Evolutionary conservation across 306 rosid genomes (phyloP), one percentile per base, ranked within the genome.

Genomic region (Adenanthera pavonina): DNA sequence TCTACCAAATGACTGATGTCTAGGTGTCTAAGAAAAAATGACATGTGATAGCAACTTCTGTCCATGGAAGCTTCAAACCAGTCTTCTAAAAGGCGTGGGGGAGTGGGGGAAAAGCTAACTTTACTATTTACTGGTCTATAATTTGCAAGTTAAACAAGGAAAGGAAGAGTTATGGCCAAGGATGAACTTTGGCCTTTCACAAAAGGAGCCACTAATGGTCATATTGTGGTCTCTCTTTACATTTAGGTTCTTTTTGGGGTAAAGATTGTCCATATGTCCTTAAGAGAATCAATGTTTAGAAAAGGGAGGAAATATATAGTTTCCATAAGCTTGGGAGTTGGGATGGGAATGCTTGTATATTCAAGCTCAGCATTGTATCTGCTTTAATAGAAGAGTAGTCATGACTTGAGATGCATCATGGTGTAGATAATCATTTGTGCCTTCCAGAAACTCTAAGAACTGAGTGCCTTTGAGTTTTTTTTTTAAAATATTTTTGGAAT

Each of bases 131-230:
- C 7, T 9, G n/a, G 20, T 67, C 52, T 54, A 30, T 3, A 36
- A 43, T 60, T 59, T 80, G 71, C 54, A 69, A 69, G 74, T 65
- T 53, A 56, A 65, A 80, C 74, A 76, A 47, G 51, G 36, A 62
- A 51, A 80, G 66, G 66, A 56, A 76, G 16, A 69, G 40, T 57
- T 14, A 41, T 67, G 53, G 70, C 57, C 74, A 47, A 17, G 25
- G 81, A 59, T 10, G 30, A 53, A 70, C 76, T 41, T 44, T 16
- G 54, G 41, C 40, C 60, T 41, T 53, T 43, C 6, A 51, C n/a
- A 17, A 33, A 48, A 68, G 44, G 69, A 75, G 60, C 44, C 80
- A 36, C 52, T 20, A 59, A 43, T 41, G 48, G 19, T 76, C 44
- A 49, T 17, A 69, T 47, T 69, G 19, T 51, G 61, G 12, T 52